A percentile compares a stretch with the other conserved stretches of the same genome.
phyloP scores from a whole-genome alignment of 2,329 filamentous ascomycete genomes.

The Didymella lethalis region DNA sequence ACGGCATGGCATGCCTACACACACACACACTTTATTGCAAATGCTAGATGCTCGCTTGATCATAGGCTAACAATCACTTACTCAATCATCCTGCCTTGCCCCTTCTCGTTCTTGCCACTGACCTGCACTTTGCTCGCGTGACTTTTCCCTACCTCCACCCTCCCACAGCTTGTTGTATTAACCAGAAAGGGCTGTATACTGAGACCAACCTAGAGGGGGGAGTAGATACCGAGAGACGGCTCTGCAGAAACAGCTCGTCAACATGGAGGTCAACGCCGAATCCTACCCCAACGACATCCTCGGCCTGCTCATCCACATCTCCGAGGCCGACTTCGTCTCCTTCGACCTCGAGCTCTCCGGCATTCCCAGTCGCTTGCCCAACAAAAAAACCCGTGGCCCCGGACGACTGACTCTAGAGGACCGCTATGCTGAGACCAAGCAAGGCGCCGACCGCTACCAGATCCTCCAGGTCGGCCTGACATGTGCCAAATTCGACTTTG shows the following conservation, averaged over 20 bases:
- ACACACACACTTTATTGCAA: background rate
- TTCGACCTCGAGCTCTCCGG: conserved; percentile 74
- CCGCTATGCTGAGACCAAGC: conserved; percentile 67
- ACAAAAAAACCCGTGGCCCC: conserved; percentile 38
- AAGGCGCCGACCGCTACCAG: conserved; percentile 68
- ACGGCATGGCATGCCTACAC: background rate
- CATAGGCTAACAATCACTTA: conserved; percentile 21
- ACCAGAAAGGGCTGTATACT: background rate
- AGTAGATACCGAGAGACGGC: background rate
- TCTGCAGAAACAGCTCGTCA: conserved; percentile 2
- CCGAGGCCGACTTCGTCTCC: conserved; percentile 67
- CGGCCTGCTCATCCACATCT: conserved; percentile 65
- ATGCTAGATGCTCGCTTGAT: conserved; percentile 13
- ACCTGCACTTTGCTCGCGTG: background rate
- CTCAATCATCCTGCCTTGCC: conserved; percentile 11
- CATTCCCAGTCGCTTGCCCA: conserved; percentile 57
- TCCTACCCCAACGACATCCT: conserved; percentile 62
- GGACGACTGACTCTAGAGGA: conserved; percentile 64
- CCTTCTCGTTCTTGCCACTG: background rate
- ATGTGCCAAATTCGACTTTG: conserved; percentile 65
- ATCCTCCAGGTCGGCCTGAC: conserved; percentile 73
- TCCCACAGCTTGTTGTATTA: background rate
- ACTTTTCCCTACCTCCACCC: background rate
- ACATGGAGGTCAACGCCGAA: conserved; percentile 65
- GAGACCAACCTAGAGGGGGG: no score